phyloP scores from a whole-genome alignment of 225 moss, liverwort and hornwort genomes.

The Physcomitrellopsis africana region DNA sequence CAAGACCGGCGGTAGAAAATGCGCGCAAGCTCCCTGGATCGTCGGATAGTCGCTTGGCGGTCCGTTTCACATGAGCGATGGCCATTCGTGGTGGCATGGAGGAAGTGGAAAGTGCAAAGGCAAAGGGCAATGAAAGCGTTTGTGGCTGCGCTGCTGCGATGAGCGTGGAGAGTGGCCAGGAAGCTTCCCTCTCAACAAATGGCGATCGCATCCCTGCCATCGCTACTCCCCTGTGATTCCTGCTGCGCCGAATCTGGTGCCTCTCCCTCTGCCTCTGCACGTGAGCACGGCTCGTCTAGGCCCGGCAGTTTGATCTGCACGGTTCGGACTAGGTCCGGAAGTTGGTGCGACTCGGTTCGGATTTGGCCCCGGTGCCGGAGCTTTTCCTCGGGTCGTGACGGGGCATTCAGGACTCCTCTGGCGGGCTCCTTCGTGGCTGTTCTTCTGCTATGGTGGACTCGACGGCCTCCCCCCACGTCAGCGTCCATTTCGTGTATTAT shows the following conservation, averaged over 20 bases:
- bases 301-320: neutral
- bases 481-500: conserved; percentile 9
- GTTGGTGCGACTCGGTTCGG: too few species aligned
- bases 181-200: neutral
- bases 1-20: too few species aligned
- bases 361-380: too few species aligned
- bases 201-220: too few species aligned
- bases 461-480: conserved; percentile 32
- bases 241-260: too few species aligned
- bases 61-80: too few species aligned
- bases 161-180: neutral
- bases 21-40: too few species aligned
- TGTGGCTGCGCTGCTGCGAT: neutral
- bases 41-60: too few species aligned
- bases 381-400: too few species aligned
- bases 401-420: neutral
- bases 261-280: too few species aligned
- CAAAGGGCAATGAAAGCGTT: neutral
- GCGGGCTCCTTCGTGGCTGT: conserved; percentile 14
- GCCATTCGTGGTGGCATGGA: too few species aligned
- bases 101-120: neutral
- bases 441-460: conserved; percentile 22
- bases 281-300: neutral
- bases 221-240: too few species aligned
- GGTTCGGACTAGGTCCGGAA: neutral